Base-by-base conservation (phyloP, 306 rosid genomes). In the Sicyos baderoa region DNA sequence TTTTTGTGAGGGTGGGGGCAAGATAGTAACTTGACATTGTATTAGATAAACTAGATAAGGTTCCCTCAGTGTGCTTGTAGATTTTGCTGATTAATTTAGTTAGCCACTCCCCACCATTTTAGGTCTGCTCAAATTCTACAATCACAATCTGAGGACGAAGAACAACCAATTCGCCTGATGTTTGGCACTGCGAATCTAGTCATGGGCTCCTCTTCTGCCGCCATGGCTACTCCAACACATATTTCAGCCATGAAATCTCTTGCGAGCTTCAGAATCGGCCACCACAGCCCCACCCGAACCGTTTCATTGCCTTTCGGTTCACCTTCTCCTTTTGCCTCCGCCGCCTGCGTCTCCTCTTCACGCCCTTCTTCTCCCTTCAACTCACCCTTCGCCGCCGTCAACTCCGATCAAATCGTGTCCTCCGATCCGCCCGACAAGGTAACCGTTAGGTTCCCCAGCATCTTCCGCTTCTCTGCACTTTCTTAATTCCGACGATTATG, bases 301-400 rank as follows among this genome's bases (percentile, higher is more conserved):
- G 62, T 67, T 16, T 73, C 84, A 1, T 71, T 75, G 58, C 75
- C 71, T 5, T 44, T 35, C 53, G 54, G 68, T 67, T 80, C 75
- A 48, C 17, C 86, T 48, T 22, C 74, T 60, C n/a, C 72, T 47
- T 73, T 70, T 54, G 83, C 54, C 64, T 50, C 29, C 54, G 45
- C 11, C 73, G 40, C 64, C 77, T 72, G 19, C 62, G 80, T 77
- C 61, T 73, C 72, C 49, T 64, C 78, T 59, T 27, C 76, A 49
- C 58, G 23, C 14, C 0, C 22, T 7, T 67, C 56, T 63, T 71
- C 15, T 73, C 88, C 75, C 71, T 86, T 79, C 70, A 82, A 78
- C 64, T 72, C 91, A 4, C 82, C 85, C 65, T 87, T 82, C 68
- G 78, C 95, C 12, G 86, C 97, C 78, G 83, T 90, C 58, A 87